Base-by-base conservation (phyloP, 2,329 filamentous ascomycete genomes). In the Colletotrichum sp. region DNA sequence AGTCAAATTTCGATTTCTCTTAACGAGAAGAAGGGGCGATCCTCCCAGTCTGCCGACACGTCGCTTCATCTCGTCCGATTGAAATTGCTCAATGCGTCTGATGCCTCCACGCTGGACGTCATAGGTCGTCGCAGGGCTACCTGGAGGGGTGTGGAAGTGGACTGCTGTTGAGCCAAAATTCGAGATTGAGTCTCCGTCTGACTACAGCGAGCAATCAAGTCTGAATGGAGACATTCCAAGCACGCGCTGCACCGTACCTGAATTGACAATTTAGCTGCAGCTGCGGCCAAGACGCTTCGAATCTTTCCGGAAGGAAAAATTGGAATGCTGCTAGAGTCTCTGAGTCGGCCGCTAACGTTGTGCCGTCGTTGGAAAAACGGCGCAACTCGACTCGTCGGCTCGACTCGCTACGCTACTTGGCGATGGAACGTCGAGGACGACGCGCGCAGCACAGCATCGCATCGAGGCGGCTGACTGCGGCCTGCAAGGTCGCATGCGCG, bases 11-110 rank as follows among this genome's bases (percentile, higher is more conserved):
- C 44, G 63, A 68, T 36, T 73, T 22, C 39, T 52, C 69, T 61
- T 68, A 59, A 48, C 55, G 69, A 72, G 63, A 27, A 34, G 70
- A 64, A 63, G 27, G 48, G 72, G 63, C 60, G 72, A 72, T 72
- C 52, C 55, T 72, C 63, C 67, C 16, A 25, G 70, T 69, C 74
- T 68, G 71, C 59, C 71, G 70, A 66, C 65, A 52, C 39, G 70
- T 65, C 59, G 70, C 44, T 30, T 75, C 64, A 73, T 74, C 22
- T 73, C 71, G 59, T 60, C 70, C 70, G 64, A 75, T 74, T 68
- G 64, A 74, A 65, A 73, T 73, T 75, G 64, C 73, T 75, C 73
- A 73, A 75, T 75, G 73, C 73, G 71, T 75, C 22, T n/a, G 30
- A 34, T 57, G 64, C 73, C 73, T 73, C 70, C 57, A 74, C 70